Percentiles rank a stretch among this genome's conserved stretches.
phyloP scores from a whole-genome alignment of 371 early-diverging fungal genomes.

The Circinella umbellata region DNA sequence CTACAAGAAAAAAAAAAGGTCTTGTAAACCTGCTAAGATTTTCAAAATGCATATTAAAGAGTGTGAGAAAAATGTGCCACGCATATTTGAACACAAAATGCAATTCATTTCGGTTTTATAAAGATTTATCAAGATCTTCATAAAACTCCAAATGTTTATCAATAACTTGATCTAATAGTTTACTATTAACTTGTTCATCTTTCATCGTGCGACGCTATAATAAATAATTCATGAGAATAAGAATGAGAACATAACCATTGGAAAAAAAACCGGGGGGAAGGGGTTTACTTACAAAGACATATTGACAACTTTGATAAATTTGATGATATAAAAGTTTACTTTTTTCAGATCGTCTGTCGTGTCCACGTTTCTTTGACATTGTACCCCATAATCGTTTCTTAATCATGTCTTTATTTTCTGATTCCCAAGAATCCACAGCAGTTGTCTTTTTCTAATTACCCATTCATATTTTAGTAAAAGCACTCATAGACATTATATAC shows the following conservation, averaged over 20 bases:
- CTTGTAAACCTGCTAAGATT: neutral
- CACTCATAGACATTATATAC: neutral
- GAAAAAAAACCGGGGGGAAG: no score
- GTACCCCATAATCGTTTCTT: constrained; percentile 17
- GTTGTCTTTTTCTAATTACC: constrained; percentile 1
- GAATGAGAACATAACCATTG: neutral
- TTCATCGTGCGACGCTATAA: constrained; percentile 11
- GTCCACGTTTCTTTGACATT: constrained; percentile 12
- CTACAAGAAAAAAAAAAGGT: neutral
- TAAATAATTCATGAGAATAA: neutral
- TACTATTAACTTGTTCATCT: constrained; percentile 8
- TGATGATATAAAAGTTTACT: constrained; percentile 17
- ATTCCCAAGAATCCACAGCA: constrained; percentile 8
- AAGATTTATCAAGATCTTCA: neutral
- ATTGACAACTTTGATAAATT: constrained; percentile 22
- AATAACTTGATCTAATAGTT: constrained; percentile 8
- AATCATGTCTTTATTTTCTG: constrained; percentile 11
- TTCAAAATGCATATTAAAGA: neutral
- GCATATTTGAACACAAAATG: neutral
- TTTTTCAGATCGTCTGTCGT: constrained; percentile 16
- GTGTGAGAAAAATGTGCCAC: neutral
- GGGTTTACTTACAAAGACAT: constrained; percentile 18
- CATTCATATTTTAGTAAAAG: neutral
- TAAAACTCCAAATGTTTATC: constrained; percentile 11
- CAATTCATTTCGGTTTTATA: neutral